These are phyloP conservation scores for Sindora glabra DNA, from an alignment of 306 rosid species.

Conservation along the genomic window DNA sequence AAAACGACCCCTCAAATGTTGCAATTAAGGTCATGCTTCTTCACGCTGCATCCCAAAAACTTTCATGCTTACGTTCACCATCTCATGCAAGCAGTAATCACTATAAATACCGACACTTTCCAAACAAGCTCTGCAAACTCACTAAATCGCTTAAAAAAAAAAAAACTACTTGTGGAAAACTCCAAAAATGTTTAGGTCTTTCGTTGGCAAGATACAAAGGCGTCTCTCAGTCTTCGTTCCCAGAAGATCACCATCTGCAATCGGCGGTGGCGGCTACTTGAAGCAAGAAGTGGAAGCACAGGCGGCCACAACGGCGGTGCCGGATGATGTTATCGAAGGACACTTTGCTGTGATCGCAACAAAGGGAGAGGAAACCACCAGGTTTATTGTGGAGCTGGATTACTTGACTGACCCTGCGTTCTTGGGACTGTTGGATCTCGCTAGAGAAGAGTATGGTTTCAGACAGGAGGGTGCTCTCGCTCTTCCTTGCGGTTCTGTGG, in stretches of 20 bases:
- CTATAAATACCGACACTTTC: slow-evolving; percentile 5
- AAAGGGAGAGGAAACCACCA: slow-evolving; percentile 45
- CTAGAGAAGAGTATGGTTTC: slow-evolving; percentile 62
- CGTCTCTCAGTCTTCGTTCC: slow-evolving; percentile 20
- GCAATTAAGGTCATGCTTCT: not conserved
- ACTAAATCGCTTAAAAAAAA: not conserved
- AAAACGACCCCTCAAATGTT: not conserved
- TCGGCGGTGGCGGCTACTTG: not conserved
- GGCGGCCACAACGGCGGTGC: slow-evolving; percentile 17
- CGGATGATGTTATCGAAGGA: slow-evolving; percentile 48
- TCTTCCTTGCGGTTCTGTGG: slow-evolving; percentile 51
- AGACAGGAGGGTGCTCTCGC: slow-evolving; percentile 59
- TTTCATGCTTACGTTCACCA: not conserved
- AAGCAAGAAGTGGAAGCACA: slow-evolving; percentile 4
- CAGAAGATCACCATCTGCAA: not conserved
- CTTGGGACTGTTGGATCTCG: slow-evolving; percentile 45
- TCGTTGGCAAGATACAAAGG: slow-evolving; percentile 31
- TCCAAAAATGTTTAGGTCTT: slow-evolving; percentile 14
- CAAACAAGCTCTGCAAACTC: not conserved
- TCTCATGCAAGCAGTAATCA: too few species aligned
- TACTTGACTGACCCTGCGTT: slow-evolving; percentile 49
- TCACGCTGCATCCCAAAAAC: not conserved
- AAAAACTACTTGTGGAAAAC: not conserved
- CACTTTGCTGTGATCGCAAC: slow-evolving; percentile 59
- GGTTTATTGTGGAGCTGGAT: slow-evolving; percentile 49